Percentiles rank a stretch among this genome's conserved stretches.
Evolutionary conservation across 495 filamentous ascomycete genomes (phyloP).

Genomic region (Hypoxylon crocopeplum): DNA sequence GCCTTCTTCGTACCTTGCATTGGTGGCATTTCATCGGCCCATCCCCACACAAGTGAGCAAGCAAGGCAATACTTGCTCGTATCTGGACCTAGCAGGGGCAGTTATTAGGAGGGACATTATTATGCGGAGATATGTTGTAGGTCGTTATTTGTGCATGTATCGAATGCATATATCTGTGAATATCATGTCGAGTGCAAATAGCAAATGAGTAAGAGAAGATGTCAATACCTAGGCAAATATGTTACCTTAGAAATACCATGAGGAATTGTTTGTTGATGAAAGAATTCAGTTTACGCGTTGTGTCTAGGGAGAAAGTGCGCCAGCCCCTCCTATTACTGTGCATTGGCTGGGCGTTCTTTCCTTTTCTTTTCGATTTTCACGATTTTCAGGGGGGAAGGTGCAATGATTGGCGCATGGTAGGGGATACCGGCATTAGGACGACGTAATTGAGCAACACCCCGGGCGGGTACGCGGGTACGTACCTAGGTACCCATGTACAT

Average conservation of each 20-base stretch:
- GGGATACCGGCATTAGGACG: conserved; percentile 23
- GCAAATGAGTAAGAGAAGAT: background rate
- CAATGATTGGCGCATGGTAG: conserved; percentile 30
- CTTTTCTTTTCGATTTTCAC: conserved; percentile 2
- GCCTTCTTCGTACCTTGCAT: conserved; percentile 34
- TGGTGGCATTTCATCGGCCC: conserved; percentile 24
- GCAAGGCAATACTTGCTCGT: conserved; percentile 14
- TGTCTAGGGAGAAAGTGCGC: conserved; percentile 18
- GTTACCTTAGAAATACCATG: no score
- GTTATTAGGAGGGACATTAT: conserved; percentile 20
- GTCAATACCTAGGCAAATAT: no score
- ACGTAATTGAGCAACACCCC: conserved; percentile 26
- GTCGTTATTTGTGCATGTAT: background rate
- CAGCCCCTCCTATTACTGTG: conserved; percentile 13
- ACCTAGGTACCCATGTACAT: background rate
- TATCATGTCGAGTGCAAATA: background rate
- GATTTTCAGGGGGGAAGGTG: conserved; percentile 22
- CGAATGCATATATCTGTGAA: background rate
- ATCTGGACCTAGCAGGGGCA: conserved; percentile 4
- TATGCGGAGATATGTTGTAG: conserved; percentile 7
- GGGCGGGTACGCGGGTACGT: conserved; percentile 25
- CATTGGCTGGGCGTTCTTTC: background rate
- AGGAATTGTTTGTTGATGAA: no score
- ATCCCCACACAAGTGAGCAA: conserved; percentile 20
- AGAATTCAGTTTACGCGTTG: conserved; percentile 21